phyloP scores from a whole-genome alignment of 1,139 yeast genomes.

The Eremothecium sinecaudum region DNA sequence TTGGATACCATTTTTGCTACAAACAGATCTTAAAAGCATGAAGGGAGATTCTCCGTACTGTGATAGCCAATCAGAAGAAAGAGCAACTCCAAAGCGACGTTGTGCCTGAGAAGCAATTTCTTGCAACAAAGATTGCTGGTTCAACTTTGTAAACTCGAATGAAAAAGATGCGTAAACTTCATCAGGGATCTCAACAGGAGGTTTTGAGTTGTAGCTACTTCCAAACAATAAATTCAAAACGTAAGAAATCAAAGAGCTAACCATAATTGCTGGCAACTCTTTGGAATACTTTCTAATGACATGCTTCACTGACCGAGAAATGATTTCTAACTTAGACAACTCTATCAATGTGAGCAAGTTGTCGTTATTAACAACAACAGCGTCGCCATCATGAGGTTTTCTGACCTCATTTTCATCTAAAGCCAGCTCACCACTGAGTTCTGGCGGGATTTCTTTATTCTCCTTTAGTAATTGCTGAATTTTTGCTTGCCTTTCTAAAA shows the following conservation, averaged over 20 bases:
- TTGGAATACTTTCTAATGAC: slow-evolving; percentile 45
- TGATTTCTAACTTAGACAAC: slow-evolving; percentile 56
- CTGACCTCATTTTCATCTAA: slow-evolving; percentile 32
- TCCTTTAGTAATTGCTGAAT: slow-evolving; percentile 31
- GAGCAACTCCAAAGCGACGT: slow-evolving; percentile 51
- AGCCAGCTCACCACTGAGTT: slow-evolving; percentile 30
- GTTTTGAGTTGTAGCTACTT: slow-evolving; percentile 35
- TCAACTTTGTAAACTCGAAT: slow-evolving; percentile 38
- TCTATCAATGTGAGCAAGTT: slow-evolving; percentile 39
- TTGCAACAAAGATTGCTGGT: slow-evolving; percentile 38
- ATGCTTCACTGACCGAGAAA: slow-evolving; percentile 75
- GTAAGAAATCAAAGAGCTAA: slow-evolving; percentile 55
- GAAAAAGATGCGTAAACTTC: slow-evolving; percentile 38
- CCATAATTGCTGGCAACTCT: slow-evolving; percentile 42
- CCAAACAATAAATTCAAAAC: slow-evolving; percentile 69
- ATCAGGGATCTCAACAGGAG: slow-evolving; percentile 35
- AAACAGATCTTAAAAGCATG: slow-evolving; percentile 60
- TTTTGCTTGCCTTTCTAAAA: slow-evolving; percentile 35
- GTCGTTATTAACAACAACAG: slow-evolving; percentile 25
- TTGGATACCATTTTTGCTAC: slow-evolving; percentile 78
- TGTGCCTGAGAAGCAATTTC: slow-evolving; percentile 45
- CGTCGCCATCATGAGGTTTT: slow-evolving; percentile 31
- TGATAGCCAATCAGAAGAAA: slow-evolving; percentile 43
- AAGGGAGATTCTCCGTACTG: slow-evolving; percentile 29
- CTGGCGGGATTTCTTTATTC: slow-evolving; percentile 32